These are phyloP conservation scores for Cryptococcus sp. DNA, from an alignment of 1,284 basidiomycete species.

Conservation along the genomic window DNA sequence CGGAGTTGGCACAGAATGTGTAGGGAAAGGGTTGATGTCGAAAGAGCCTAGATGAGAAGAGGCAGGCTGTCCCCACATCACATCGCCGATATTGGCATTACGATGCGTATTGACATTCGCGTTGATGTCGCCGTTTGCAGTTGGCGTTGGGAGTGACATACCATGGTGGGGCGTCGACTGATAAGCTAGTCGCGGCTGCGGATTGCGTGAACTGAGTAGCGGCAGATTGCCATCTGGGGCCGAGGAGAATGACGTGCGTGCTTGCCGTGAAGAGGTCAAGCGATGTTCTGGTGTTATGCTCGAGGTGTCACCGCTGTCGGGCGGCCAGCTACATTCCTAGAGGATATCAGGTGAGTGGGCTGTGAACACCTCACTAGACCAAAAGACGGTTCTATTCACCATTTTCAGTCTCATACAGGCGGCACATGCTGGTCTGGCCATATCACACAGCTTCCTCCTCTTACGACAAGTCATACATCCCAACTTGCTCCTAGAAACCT, in stretches of 20 bases:
- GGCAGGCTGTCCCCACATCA: not conserved
- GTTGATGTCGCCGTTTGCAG: not conserved
- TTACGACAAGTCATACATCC: constrained; percentile 34
- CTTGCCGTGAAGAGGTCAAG: not conserved
- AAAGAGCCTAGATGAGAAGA: not conserved
- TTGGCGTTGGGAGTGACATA: not conserved
- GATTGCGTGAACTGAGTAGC: too few species aligned
- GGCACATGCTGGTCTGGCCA: constrained; percentile 24
- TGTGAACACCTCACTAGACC: not conserved
- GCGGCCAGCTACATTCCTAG: constrained; percentile 34
- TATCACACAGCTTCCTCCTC: constrained; percentile 37
- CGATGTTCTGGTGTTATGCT: constrained; percentile 1
- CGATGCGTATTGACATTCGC: not conserved
- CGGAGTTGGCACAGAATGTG: not conserved
- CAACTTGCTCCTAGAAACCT: constrained; percentile 25
- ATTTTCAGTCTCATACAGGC: constrained; percentile 31
- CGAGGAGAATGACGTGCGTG: not conserved
- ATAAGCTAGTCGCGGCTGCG: not conserved
- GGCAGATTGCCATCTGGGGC: not conserved
- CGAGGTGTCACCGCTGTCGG: constrained; percentile 7
- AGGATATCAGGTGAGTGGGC: too few species aligned
- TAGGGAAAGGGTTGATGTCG: not conserved
- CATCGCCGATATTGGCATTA: not conserved
- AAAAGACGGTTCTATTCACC: constrained; percentile 12
- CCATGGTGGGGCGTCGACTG: not conserved